A percentile compares a stretch with the other conserved stretches of the same genome.
Conservation (phyloP, 2,329 filamentous ascomycete species). For the Amylocarpus encephaloides region DNA sequence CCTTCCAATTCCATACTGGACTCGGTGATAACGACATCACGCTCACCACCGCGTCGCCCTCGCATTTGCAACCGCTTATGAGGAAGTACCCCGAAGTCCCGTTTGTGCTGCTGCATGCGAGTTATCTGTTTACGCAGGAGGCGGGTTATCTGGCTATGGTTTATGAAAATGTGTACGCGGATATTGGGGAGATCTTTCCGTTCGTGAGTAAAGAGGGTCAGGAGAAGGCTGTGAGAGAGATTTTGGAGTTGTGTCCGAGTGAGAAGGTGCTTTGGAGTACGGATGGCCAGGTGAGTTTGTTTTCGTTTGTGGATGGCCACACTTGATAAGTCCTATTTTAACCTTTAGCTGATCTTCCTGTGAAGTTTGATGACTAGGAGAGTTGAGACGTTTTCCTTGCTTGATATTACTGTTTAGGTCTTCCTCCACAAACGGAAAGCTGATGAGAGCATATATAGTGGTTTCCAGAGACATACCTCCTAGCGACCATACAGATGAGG, state of each 20-base stretch:
- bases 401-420: too few relatives aligned
- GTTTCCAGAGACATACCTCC: slow-evolving; percentile 70
- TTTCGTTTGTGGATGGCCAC: too few relatives aligned
- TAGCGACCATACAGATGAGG: slow-evolving; percentile 66
- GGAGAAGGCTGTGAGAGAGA: slow-evolving; percentile 61
- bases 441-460: slow-evolving; percentile 31
- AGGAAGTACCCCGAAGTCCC: slow-evolving; percentile 61
- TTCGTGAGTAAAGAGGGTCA: slow-evolving; percentile 72
- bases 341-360: too few relatives aligned
- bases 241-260: slow-evolving; percentile 67
- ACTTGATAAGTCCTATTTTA: too few relatives aligned
- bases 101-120: slow-evolving; percentile 72
- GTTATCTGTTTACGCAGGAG: slow-evolving; percentile 76
- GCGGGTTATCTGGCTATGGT: slow-evolving; percentile 71
- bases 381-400: too few relatives aligned
- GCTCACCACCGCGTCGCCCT: slow-evolving; percentile 63
- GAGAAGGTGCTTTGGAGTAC: slow-evolving; percentile 76
- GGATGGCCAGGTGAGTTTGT: slow-evolving; percentile 52
- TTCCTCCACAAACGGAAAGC: too few relatives aligned
- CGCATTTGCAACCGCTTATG: slow-evolving; percentile 69
- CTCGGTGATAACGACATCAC: slow-evolving; percentile 74
- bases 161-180: slow-evolving; percentile 74
- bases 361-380: too few relatives aligned
- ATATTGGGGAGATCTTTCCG: slow-evolving; percentile 78
- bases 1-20: slow-evolving; percentile 78